A percentile compares a stretch with the other conserved stretches of the same genome.
Conservation (phyloP, 371 early-diverging fungal genomes). For the Saksenaea vasiformis region DNA sequence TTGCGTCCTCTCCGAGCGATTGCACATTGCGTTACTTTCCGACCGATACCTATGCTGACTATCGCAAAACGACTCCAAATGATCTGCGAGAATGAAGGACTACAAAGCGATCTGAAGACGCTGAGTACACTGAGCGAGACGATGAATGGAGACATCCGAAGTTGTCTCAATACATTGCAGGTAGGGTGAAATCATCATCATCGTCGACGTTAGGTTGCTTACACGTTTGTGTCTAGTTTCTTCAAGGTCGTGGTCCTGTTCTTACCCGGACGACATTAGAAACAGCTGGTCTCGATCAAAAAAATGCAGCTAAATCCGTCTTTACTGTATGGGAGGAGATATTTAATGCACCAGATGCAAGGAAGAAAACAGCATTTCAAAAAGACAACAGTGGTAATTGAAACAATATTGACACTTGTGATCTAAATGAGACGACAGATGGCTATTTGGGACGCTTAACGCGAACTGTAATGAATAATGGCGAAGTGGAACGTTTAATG, state of each 20-base stretch:
- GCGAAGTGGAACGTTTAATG: slow-evolving; percentile 83
- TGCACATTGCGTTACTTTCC: slow-evolving; percentile 73
- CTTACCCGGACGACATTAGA: slow-evolving; percentile 64
- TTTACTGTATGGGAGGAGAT: slow-evolving; percentile 82
- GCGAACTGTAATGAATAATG: slow-evolving; percentile 60
- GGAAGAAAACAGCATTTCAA: slow-evolving; percentile 13
- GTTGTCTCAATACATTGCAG: slow-evolving; percentile 89
- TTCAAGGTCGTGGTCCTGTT: slow-evolving; percentile 35
- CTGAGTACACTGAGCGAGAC: slow-evolving; percentile 75
- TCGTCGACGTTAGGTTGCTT: not conserved
- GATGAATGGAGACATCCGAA: slow-evolving; percentile 85
- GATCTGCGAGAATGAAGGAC: slow-evolving; percentile 80
- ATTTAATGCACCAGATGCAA: slow-evolving; percentile 56
- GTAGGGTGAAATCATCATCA: slow-evolving; percentile 40
- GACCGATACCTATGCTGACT: slow-evolving; percentile 63
- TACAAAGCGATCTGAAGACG: slow-evolving; percentile 75
- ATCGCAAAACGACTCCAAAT: slow-evolving; percentile 77
- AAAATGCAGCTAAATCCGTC: slow-evolving; percentile 78
- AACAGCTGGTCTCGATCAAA: slow-evolving; percentile 67
- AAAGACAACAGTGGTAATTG: slow-evolving; percentile 19
- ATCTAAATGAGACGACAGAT: slow-evolving; percentile 15
- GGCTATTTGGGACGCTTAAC: slow-evolving; percentile 53
- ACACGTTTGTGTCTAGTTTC: slow-evolving; percentile 28
- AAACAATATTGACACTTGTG: not conserved
- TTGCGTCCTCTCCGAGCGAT: slow-evolving; percentile 82